These are phyloP conservation scores for Diaporthe helianthi DNA, from an alignment of 2,329 filamentous ascomycete genomes.

Conservation along the genomic window DNA sequence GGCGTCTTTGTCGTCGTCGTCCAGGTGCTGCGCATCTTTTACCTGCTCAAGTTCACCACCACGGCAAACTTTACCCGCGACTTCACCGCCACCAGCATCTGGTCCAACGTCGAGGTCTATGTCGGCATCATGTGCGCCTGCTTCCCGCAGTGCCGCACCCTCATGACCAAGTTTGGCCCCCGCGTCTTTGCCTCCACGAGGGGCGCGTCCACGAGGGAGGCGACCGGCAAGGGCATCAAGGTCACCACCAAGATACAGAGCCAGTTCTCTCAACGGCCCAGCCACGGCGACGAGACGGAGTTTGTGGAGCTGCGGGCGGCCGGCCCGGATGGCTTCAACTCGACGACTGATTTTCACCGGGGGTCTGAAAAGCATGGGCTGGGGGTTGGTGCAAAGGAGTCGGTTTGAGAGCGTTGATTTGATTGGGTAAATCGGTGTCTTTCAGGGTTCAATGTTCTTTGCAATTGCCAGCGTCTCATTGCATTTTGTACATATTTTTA, in stretches of 20 bases:
- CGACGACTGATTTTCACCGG: not conserved
- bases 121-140: constrained; percentile 23
- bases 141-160: constrained; percentile 19
- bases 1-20: constrained; percentile 10
- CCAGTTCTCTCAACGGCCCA: not conserved
- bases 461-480: not conserved
- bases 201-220: not conserved
- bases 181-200: not conserved
- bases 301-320: constrained; percentile 4
- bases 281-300: not conserved
- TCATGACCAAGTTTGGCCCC: constrained; percentile 10
- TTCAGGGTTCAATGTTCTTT: too few species aligned
- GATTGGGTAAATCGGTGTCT: not conserved
- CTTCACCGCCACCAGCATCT: constrained; percentile 18
- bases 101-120: constrained; percentile 20
- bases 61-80: not conserved
- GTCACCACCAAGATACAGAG: constrained; percentile 12
- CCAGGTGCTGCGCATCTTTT: constrained; percentile 16
- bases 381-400: not conserved
- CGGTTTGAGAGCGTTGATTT: not conserved
- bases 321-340: constrained; percentile 12
- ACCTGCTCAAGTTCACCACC: constrained; percentile 10
- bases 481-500: not conserved
- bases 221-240: not conserved
- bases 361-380: not conserved